These are phyloP conservation scores for Neofusicoccum sp. DNA, from an alignment of 2,329 filamentous ascomycete genomes.

Conservation along the genomic window DNA sequence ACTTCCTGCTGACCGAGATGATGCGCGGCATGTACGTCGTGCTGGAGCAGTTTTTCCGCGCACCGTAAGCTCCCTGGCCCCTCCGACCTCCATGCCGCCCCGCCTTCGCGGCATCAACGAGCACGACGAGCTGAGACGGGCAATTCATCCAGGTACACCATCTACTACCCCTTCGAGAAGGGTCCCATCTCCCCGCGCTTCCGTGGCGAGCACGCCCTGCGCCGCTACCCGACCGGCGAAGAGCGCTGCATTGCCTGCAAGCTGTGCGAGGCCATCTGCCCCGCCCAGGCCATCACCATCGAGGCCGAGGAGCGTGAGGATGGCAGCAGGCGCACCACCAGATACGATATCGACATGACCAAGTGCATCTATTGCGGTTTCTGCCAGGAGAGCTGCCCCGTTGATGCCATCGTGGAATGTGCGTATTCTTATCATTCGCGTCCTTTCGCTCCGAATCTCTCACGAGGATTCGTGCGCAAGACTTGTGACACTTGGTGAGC, in stretches of 20 bases:
- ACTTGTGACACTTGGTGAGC: background rate
- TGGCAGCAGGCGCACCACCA: constrained; percentile 88
- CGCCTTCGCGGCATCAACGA: background rate
- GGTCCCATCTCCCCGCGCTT: constrained; percentile 97
- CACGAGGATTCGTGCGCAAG: background rate
- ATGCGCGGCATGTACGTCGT: constrained; percentile 96
- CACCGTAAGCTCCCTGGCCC: constrained; percentile 69
- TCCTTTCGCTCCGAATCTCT: background rate
- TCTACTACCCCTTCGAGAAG: constrained; percentile 99
- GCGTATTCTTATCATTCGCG: constrained; percentile 28
- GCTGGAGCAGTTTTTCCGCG: constrained; percentile 96
- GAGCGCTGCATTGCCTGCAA: constrained; percentile 99
- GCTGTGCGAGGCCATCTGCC: constrained; percentile 97
- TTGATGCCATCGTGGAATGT: constrained; percentile 87
- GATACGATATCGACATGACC: constrained; percentile 99
- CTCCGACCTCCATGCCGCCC: background rate
- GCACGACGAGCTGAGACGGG: background rate
- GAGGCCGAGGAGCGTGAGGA: constrained; percentile 98
- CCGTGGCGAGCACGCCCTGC: constrained; percentile 94
- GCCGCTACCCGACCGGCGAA: constrained; percentile 94
- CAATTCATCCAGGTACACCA: constrained; percentile 73
- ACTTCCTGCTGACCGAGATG: constrained; percentile 96
- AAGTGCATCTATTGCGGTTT: constrained; percentile 99
- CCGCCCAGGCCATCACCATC: constrained; percentile 96
- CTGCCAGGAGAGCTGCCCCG: constrained; percentile 98